Evolutionary conservation across 1,139 yeast species (phyloP), one percentile per base, ranked within the genome.

Genomic region (Candida frijolesensis): DNA sequence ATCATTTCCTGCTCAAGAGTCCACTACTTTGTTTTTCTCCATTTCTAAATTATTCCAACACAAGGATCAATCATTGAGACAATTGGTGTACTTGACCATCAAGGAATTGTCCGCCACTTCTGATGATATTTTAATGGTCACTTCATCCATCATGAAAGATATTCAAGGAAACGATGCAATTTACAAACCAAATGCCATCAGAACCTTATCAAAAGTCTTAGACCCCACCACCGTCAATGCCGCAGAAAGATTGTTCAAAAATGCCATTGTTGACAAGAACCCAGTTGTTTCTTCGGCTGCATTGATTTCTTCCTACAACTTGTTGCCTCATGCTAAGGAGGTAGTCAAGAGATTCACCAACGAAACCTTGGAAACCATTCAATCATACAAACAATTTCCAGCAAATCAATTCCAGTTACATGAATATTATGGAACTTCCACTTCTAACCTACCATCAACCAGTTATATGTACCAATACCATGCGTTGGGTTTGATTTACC

Each of bases 91-190:
- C 65, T 78, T 94, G 67, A 92, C 97, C 16, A 91, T 92, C 68
- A 94, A 94, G 73, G 98, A 92, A 68, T 80, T 94, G 56, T 82
- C 94, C 42, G 72, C 85, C 15, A 82, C 88, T 51, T 90, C 97
- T 15, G 91, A 90, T 61, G 97, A 94, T 71, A 90, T 90, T 50
- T 82, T 94, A 70, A 95, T 94, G 98, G 97, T 94, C 33, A 94
- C 99, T 32, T 89, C 97, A 7, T 89, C 97, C 18, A 92, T 94
- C 63, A 95, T 94, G 97, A 92, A 92, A 74, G 99, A 94, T 72
- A 89, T 94, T 53, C 97, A 95, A 72, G 85, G 87, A 54, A 92
- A 92, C 57, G 96, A 90, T 56, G 78, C 84, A 57, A 77, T 91
- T 53, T 91, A 87, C 71, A 90, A 92, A 66, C 97, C 99, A 51